These are phyloP conservation scores for Adansonia digitata DNA, from an alignment of 345 rosid species.

Conservation along the genomic window DNA sequence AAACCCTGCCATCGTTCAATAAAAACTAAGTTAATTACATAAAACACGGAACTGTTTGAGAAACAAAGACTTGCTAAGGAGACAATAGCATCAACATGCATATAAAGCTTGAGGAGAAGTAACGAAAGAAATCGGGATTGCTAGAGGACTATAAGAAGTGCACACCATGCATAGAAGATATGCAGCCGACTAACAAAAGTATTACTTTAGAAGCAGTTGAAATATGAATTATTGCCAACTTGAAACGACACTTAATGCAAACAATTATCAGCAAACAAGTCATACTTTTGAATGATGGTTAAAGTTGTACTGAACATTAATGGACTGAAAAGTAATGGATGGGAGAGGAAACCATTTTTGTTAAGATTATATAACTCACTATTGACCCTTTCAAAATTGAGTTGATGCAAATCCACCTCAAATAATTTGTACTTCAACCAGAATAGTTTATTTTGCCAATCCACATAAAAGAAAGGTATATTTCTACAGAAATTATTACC, in stretches of 20 bases:
- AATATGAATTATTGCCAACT: not conserved
- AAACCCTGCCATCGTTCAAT: conserved; percentile 62
- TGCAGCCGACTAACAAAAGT: not conserved
- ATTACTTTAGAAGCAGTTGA: not conserved
- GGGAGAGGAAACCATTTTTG: not conserved
- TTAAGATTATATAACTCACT: not conserved
- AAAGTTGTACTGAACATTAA: not conserved
- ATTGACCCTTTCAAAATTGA: not conserved
- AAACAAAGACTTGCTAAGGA: not conserved
- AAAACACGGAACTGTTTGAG: not conserved
- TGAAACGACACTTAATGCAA: not conserved
- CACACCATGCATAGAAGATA: not conserved
- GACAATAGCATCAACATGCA: not conserved
- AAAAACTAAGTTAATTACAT: not conserved
- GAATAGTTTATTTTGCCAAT: not conserved
- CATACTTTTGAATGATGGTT: not conserved
- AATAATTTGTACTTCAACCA: not conserved
- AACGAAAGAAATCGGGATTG: not conserved
- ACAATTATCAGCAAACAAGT: not conserved
- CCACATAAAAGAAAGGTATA: not conserved
- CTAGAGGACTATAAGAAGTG: not conserved
- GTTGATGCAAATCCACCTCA: not conserved
- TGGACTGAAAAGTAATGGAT: not conserved
- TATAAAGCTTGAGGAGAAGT: not conserved
- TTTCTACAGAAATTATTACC: not conserved